Conservation (phyloP, 805 yeast genomes). For the Pichia rugopelliculosa region DNA sequence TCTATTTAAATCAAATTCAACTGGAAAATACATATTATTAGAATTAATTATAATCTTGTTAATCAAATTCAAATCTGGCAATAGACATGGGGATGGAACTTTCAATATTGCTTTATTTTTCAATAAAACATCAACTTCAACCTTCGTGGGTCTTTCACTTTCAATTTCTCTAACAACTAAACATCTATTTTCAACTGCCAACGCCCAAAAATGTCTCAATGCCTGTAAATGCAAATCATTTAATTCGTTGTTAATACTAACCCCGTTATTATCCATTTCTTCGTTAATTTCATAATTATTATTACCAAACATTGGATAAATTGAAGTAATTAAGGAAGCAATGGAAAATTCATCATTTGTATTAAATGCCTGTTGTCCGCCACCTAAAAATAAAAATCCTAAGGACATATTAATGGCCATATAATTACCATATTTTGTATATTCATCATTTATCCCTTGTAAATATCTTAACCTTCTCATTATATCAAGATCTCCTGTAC, state of each 20-base stretch:
- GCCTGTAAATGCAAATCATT: conserved; percentile 67
- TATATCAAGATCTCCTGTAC: conserved; percentile 79
- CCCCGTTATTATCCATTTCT: background rate
- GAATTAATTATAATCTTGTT: conserved; percentile 34
- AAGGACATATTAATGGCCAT: conserved; percentile 75
- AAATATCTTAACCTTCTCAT: conserved; percentile 65
- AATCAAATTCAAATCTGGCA: conserved; percentile 54
- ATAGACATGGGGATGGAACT: conserved; percentile 53
- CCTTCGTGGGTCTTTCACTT: conserved; percentile 46
- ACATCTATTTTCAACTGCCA: conserved; percentile 76
- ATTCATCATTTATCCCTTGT: conserved; percentile 45
- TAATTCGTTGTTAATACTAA: conserved; percentile 20
- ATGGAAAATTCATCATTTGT: conserved; percentile 50
- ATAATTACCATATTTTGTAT: conserved; percentile 55
- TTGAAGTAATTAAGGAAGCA: conserved; percentile 63
- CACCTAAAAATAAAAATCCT: conserved; percentile 85
- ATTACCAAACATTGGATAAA: conserved; percentile 68
- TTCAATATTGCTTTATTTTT: conserved; percentile 32
- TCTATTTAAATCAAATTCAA: conserved; percentile 29
- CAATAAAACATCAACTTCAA: conserved; percentile 31
- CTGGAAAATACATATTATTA: conserved; percentile 43
- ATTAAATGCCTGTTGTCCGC: conserved; percentile 82
- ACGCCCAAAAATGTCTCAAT: conserved; percentile 82
- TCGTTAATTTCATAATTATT: conserved; percentile 17
- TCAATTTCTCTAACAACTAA: conserved; percentile 67